Percentiles rank a stretch among this genome's conserved stretches.
Evolutionary conservation across 495 filamentous ascomycete species (phyloP).

Genomic region (Neurospora sublineolata): DNA sequence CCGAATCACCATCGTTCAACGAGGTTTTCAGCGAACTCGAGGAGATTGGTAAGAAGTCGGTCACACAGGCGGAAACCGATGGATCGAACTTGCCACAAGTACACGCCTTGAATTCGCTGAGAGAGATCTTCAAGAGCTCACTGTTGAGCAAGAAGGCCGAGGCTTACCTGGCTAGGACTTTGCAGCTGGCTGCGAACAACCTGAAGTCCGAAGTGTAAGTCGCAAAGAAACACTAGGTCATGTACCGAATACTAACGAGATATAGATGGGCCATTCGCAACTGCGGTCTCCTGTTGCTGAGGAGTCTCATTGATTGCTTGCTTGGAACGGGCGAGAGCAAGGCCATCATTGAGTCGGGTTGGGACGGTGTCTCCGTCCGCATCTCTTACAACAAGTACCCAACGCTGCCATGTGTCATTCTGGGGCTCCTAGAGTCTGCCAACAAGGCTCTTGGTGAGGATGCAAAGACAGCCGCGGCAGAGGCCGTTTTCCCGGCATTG

Average conservation of each 20-base stretch:
- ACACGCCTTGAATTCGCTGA: conserved; percentile 83
- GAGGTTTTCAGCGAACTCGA: conserved; percentile 38
- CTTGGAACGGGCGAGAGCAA: conserved; percentile 54
- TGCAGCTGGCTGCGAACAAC: conserved; percentile 63
- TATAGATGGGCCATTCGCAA: conserved; percentile 84
- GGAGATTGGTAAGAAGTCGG: conserved; percentile 45
- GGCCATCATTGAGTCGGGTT: conserved; percentile 34
- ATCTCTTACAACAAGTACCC: conserved; percentile 64
- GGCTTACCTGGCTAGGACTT: conserved; percentile 53
- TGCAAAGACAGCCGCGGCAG: conserved; percentile 33
- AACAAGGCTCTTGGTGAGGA: conserved; percentile 26
- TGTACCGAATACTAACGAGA: conserved; percentile 7
- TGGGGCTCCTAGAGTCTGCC: conserved; percentile 47
- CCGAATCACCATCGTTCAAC: conserved; percentile 36
- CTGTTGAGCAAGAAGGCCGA: conserved; percentile 53
- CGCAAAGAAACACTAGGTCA: neutral
- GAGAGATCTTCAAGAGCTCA: conserved; percentile 74
- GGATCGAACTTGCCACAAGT: conserved; percentile 72
- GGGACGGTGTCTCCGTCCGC: conserved; percentile 37
- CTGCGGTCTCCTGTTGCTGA: conserved; percentile 79
- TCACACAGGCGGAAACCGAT: conserved; percentile 40
- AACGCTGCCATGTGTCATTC: conserved; percentile 53
- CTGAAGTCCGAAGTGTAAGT: conserved; percentile 56
- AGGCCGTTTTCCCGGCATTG: conserved; percentile 78
- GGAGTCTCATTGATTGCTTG: conserved; percentile 67